A percentile compares a stretch with the other conserved stretches of the same genome.
Evolutionary conservation across 2,329 filamentous ascomycete genomes (phyloP).

Genomic region (Tolypocladium pustulatum): DNA sequence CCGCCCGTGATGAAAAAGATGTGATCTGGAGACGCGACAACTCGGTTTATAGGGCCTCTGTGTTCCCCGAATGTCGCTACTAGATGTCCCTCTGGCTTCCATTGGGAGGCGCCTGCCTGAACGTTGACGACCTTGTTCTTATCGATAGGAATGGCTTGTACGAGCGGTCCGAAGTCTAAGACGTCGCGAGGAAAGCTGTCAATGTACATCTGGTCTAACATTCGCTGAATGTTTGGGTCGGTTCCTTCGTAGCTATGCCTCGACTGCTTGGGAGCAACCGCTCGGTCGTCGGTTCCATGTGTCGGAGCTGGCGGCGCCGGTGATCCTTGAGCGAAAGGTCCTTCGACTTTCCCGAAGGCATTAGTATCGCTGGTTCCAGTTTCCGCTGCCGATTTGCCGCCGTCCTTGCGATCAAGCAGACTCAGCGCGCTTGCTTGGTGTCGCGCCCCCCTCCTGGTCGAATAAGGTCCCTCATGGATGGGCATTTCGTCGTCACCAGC

Average conservation of each 20-base stretch:
- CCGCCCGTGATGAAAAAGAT: conserved; percentile 90
- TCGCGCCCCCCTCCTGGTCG: conserved; percentile 35
- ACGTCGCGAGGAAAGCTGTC: conserved; percentile 59
- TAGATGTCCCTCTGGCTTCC: conserved; percentile 75
- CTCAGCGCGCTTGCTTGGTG: conserved; percentile 50
- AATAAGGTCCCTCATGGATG: conserved; percentile 29
- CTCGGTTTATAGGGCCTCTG: conserved; percentile 66
- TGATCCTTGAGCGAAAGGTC: conserved; percentile 34
- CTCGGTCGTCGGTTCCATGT: conserved; percentile 16
- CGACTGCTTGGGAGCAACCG: conserved; percentile 31
- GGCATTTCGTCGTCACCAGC: conserved; percentile 23
- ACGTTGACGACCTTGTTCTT: conserved; percentile 42
- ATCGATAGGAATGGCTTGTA: conserved; percentile 54
- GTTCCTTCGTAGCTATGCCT: conserved; percentile 82
- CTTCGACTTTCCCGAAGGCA: conserved; percentile 50
- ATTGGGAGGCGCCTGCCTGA: conserved; percentile 37
- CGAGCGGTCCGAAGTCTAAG: conserved; percentile 66
- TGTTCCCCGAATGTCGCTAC: conserved; percentile 89
- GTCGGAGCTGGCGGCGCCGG: conserved; percentile 10
- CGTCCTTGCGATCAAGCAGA: conserved; percentile 48
- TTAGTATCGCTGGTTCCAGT: conserved; percentile 49
- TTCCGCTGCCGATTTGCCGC: conserved; percentile 46
- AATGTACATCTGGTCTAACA: conserved; percentile 77
- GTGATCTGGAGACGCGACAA: conserved; percentile 80
- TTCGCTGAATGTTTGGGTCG: conserved; percentile 55